phyloP scores from a whole-genome alignment of 2,329 filamentous ascomycete species.

The Trichoderma koningiopsis region DNA sequence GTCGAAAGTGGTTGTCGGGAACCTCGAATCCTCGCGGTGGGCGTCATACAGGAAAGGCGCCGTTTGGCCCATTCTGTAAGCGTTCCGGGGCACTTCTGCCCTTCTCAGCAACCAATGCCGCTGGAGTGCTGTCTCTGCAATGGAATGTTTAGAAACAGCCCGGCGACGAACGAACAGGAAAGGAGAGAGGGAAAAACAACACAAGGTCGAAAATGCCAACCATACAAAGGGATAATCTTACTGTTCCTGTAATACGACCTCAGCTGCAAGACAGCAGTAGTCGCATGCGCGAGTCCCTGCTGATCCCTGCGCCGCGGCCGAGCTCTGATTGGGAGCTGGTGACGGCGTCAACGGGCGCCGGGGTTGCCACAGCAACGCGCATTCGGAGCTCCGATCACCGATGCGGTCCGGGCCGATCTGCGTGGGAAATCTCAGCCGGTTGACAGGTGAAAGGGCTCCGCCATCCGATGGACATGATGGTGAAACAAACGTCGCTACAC shows the following conservation, averaged over 20 bases:
- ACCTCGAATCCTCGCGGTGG: conserved; percentile 55
- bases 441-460: not conserved
- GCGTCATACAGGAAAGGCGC: conserved; percentile 73
- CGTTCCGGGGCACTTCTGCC: conserved; percentile 7
- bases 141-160: conserved; percentile 4
- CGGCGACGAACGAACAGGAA: not conserved
- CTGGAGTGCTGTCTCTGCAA: not conserved
- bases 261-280: not conserved
- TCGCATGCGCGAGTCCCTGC: conserved; percentile 9
- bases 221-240: conserved; percentile 4
- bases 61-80: conserved; percentile 34
- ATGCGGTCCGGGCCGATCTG: conserved; percentile 17
- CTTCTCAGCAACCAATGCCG: conserved; percentile 4
- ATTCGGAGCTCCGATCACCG: conserved; percentile 20
- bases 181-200: not conserved
- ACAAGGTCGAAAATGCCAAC: not conserved
- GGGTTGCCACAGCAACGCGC: conserved; percentile 18
- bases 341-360: not conserved
- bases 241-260: not conserved
- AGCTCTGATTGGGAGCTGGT: conserved; percentile 5
- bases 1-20: conserved; percentile 67
- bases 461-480: conserved; percentile 1
- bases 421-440: conserved; percentile 1
- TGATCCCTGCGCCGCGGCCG: conserved; percentile 2
- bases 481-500: not conserved